These are phyloP conservation scores for Metschnikowia chrysomelidarum DNA, from an alignment of 805 yeast species.

Conservation along the genomic window DNA sequence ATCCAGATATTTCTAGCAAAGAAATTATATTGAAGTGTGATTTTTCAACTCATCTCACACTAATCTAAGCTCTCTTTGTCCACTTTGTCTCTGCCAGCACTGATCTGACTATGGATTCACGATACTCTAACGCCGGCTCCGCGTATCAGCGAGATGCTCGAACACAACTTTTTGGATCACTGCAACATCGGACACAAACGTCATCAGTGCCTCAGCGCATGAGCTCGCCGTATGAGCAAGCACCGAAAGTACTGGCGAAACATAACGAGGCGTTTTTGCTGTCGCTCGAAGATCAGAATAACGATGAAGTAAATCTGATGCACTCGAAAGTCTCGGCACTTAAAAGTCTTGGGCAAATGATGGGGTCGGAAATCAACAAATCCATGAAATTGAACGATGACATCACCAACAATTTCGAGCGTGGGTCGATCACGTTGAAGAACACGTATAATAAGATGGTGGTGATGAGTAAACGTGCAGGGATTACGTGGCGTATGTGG, in stretches of 20 bases:
- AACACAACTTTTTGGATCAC: conserved; percentile 37
- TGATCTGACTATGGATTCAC: conserved; percentile 14
- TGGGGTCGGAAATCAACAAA: conserved; percentile 46
- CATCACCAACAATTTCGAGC: conserved; percentile 38
- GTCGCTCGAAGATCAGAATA: conserved; percentile 43
- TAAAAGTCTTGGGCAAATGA: conserved; percentile 39
- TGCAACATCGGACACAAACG: conserved; percentile 19
- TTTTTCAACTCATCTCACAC: not conserved
- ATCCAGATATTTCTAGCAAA: too few species aligned
- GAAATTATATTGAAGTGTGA: not conserved
- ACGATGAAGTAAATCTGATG: conserved; percentile 42
- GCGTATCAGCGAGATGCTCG: conserved; percentile 44
- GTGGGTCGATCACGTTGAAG: conserved; percentile 39
- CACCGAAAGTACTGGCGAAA: conserved; percentile 30
- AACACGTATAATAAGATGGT: conserved; percentile 44
- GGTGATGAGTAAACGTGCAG: conserved; percentile 45
- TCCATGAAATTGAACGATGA: conserved; percentile 41
- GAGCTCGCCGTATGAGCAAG: conserved; percentile 39
- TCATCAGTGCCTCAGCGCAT: conserved; percentile 25
- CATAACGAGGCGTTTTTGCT: conserved; percentile 42
- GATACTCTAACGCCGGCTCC: conserved; percentile 19
- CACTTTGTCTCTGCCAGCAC: not conserved
- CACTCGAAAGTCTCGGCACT: conserved; percentile 40
- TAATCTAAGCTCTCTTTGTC: too few species aligned
- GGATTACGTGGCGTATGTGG: conserved; percentile 47